Percentiles rank a stretch among this genome's conserved stretches.
Conservation (phyloP, 192 early-diverging fungal species). For the Podila horticola region DNA sequence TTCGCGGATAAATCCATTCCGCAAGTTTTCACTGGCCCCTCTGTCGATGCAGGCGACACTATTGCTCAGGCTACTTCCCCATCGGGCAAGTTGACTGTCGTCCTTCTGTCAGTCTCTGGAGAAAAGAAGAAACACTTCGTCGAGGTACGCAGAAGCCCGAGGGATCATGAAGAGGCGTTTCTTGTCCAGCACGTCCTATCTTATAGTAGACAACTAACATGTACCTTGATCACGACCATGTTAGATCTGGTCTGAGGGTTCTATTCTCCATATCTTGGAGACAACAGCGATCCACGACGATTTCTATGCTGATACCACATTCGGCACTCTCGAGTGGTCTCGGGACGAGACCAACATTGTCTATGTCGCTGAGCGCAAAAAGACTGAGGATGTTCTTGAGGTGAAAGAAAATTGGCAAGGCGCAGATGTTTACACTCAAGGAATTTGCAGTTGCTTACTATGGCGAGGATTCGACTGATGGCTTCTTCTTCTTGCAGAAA, state of each 20-base stretch:
- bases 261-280: conserved; percentile 63
- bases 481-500: conserved; percentile 10
- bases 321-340: conserved; percentile 75
- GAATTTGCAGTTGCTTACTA: too few species aligned
- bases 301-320: conserved; percentile 74
- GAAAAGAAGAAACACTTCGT: conserved; percentile 63
- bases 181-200: background rate
- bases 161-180: too few species aligned
- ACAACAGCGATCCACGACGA: conserved; percentile 72
- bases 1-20: conserved; percentile 25
- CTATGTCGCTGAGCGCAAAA: conserved; percentile 79
- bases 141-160: conserved; percentile 43
- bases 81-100: conserved; percentile 39
- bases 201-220: background rate
- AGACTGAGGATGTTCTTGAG: conserved; percentile 52
- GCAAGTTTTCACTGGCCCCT: conserved; percentile 36
- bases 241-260: conserved; percentile 63
- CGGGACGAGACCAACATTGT: conserved; percentile 60
- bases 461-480: too few species aligned
- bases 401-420: background rate
- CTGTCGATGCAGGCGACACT: conserved; percentile 42
- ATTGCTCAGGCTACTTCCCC: conserved; percentile 43
- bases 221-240: too few species aligned
- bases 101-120: conserved; percentile 53
- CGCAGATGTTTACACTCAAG: too few species aligned